Conservation (phyloP, 805 yeast genomes). For the Diddensiella caesifluorescens region DNA sequence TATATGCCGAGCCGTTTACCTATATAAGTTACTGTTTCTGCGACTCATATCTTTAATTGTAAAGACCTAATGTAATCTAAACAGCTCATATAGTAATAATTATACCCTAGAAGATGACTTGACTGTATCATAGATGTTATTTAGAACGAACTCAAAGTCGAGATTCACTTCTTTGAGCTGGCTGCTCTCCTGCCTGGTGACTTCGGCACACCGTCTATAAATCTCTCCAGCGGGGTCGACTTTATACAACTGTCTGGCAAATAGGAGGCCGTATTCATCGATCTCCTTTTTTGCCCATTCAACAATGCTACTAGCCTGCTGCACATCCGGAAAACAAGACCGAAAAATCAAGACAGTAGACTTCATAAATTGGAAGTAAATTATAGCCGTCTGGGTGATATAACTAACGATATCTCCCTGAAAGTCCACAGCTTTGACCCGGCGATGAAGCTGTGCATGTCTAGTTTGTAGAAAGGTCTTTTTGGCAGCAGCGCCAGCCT, state of each 20-base stretch:
- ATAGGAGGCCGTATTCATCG: conserved; percentile 49
- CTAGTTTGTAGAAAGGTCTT: conserved; percentile 46
- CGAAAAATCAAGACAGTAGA: conserved; percentile 53
- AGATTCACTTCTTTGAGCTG: conserved; percentile 62
- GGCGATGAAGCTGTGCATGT: conserved; percentile 40
- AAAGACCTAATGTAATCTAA: no score
- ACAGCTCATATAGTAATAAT: not conserved
- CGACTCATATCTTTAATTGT: no score
- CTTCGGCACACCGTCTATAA: conserved; percentile 50
- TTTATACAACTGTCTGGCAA: conserved; percentile 64
- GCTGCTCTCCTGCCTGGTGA: conserved; percentile 53
- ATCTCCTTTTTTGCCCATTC: conserved; percentile 71
- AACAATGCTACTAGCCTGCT: conserved; percentile 55
- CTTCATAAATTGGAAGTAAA: conserved; percentile 55
- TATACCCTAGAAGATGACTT: not conserved
- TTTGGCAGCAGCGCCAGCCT: conserved; percentile 45
- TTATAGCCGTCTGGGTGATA: conserved; percentile 56
- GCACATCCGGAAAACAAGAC: conserved; percentile 40
- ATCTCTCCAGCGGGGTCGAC: conserved; percentile 48
- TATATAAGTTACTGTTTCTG: no score
- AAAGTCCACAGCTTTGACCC: conserved; percentile 47
- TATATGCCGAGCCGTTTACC: no score
- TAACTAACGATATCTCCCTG: conserved; percentile 52
- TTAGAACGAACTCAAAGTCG: conserved; percentile 67
- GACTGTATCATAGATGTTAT: conserved; percentile 31